Evolutionary conservation across 192 early-diverging fungal species (phyloP).

Genomic region (Coemansia sp.): DNA sequence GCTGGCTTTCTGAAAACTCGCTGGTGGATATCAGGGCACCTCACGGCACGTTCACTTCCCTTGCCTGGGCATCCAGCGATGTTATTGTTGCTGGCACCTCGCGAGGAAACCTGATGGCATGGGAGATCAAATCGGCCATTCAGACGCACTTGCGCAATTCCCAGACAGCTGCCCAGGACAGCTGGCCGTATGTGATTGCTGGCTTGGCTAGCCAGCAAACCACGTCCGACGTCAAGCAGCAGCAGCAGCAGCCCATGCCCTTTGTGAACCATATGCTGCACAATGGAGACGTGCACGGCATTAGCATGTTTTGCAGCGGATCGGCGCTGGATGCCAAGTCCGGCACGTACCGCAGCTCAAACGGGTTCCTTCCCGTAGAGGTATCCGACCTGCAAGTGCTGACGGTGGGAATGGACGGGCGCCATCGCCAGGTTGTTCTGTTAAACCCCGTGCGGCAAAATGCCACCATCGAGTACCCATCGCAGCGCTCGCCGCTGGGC

Average conservation of each 20-base stretch:
- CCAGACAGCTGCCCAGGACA: no score
- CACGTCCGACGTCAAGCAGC: background rate
- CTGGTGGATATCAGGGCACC: conserved; percentile 23
- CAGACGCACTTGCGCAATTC: background rate
- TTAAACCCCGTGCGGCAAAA: conserved; percentile 13
- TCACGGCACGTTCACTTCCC: conserved; percentile 25
- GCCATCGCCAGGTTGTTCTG: conserved; percentile 16
- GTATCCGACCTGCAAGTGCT: conserved; percentile 16
- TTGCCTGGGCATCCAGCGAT: conserved; percentile 35
- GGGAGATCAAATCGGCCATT: conserved; percentile 14
- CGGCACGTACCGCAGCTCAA: background rate
- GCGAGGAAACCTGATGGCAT: conserved; percentile 19
- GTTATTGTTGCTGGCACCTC: conserved; percentile 33
- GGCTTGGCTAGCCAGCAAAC: no score
- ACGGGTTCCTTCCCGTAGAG: conserved; percentile 11
- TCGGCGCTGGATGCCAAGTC: background rate
- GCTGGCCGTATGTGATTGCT: no score
- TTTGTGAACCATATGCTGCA: conserved; percentile 24
- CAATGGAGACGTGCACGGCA: conserved; percentile 1
- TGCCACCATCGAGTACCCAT: conserved; percentile 4
- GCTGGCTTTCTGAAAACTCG: conserved; percentile 24
- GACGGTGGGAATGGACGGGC: conserved; percentile 16
- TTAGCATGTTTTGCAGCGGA: background rate
- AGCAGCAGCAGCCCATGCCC: conserved; percentile 10
- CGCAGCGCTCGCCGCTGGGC: conserved; percentile 1